Evolutionary conservation across 108 stramenopile genomes (phyloP), one percentile per base, ranked within the genome.

Genomic region (Fragilariopsis cylindrus): DNA sequence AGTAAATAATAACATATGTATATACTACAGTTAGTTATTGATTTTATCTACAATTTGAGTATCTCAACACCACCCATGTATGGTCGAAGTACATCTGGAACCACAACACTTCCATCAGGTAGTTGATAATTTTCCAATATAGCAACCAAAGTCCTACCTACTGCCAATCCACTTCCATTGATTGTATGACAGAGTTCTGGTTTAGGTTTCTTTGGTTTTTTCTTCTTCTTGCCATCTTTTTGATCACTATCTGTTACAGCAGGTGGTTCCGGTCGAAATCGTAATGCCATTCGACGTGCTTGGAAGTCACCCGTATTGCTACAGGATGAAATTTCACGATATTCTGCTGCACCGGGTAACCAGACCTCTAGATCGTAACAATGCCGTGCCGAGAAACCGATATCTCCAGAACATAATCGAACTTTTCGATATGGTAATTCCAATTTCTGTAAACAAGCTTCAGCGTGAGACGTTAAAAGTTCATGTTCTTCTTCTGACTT

Each of bases 311-410:
- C 94, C 68, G 97, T 98, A 71, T 97, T 96, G 54, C 91, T 92
- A 54, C 96, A 97, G 11, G 95, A 96, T 42, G 92, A 90, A 53
- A 99, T 96, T 82, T 99, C 99, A 15, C 98, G 90, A 77, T 82
- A 99, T 69, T 92, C 94, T 19, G 79, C 74, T 7, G 87, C 90
- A n/a, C 93, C 95, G 3, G 99, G 97, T 72, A 99, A 84, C 96
- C 97, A 99, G 0, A 97, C 99, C 70, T 99, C 98, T 76, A 99
- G 81, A 84, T 99, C 99, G 76, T 97, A 98, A 75, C 98, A 98
- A 45, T 93, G 88, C 7, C 89, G 78, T 0, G 99, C 99, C 46
- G 89, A 73, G 69, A 98, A 98, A 2, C 99, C 98, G 52, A 98
- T 90, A 73, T 99, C 99, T 19, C 96, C 98, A 1, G 90, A 85